Evolutionary conservation across 2,329 filamentous ascomycete species (phyloP), one percentile per base, ranked within the genome.

Genomic region (Pyrenophora graminea): DNA sequence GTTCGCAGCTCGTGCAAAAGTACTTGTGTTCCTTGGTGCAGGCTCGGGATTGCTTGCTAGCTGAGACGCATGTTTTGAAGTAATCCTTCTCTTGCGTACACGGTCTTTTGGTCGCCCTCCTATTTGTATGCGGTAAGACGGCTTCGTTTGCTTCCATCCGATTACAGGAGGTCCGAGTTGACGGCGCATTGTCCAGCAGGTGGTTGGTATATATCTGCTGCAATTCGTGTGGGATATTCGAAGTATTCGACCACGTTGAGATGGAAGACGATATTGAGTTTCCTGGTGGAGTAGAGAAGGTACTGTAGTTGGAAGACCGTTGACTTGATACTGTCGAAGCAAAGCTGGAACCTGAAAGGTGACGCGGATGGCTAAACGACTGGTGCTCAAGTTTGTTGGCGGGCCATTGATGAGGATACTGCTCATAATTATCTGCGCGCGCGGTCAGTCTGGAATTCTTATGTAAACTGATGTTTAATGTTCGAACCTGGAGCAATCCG

Each of bases 1-100:
- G 84, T 58, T 83, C 80, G 68, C 77, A 78, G 4, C 71, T 71
- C 1, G 74, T 78, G 57, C 76, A 79, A 51, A 67, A 70, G 46
- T 69, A 71, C 25, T 60, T 58, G 13, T 66, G 64, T 15, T 55
- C 45, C 32, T 64, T 66, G 10, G 53, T 52, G 3, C 63, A 59
- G 9, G 54, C 48, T 2, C 63, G 55, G 17, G 54, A 54, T 39
- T 66, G 56, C 33, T 64, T 66, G 6, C 45, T 60, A 1, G 63
- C 58, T 2, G 63, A 67, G 9, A 66, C 56, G 27, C 69, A 72
- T 0, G 67, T 70, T n/a, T 56, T 54, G 52, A 69, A 71, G 6
- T 56, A 53, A 10, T 67, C 61, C 27, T 54, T 66, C 3, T 55
- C 61, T 21, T 54, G 56, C 2, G 43, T 37, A 3, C 30, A 10